Base-by-base conservation (phyloP, 495 filamentous ascomycete genomes). In the Pseudotulostoma volvatum region DNA sequence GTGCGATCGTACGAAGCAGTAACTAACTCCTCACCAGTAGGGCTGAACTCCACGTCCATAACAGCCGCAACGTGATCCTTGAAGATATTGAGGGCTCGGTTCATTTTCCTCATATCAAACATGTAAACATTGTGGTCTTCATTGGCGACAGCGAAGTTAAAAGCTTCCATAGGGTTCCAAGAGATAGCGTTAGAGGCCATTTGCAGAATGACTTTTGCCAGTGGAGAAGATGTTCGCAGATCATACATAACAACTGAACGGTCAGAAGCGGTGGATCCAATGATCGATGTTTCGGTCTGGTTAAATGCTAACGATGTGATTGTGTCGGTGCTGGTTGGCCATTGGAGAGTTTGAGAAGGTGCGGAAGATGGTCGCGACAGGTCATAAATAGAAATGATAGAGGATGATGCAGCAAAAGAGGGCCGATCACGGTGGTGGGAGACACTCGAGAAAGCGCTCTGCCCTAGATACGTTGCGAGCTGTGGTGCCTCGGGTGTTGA, bases 151-250 rank as follows among this genome's bases (percentile, higher is more conserved):
- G 79, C 81, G 51, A 93, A 83, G 52, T 93, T 93, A 67, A 92
- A 86, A 4, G 85, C 77, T 58, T 93, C 86, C 77, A 94, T 86
- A 0, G 88, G 90, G 52, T 96, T 96, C 84, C 88, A 99, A 20
- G 77, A 66, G 25, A 97, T 69, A 13, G 82, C 68, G 55, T 96
- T 97, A 17, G 76, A 79, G 18, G 85, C 77, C 33, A 95, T 71
- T 33, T 73, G 80, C 30, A 95, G 73, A 2, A 81, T 70, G 4
- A 80, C 70, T 45, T 86, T 86, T 30, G 78, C 68, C 11, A 95
- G 67, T 9, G 90, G 83, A 25, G 77, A 83, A 7, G 74, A 76
- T 36, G 92, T 96, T 33, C 90, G 79, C 20, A 96, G 65, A 57
- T 97, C 90, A 55, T 83, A 85, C 40, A 97, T 70, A 37, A 93